Percentiles rank a stretch among this genome's conserved stretches.
These are phyloP conservation scores for Asterochloris sp. DNA, from an alignment of 139 green algal genomes.

Conservation along the genomic window DNA sequence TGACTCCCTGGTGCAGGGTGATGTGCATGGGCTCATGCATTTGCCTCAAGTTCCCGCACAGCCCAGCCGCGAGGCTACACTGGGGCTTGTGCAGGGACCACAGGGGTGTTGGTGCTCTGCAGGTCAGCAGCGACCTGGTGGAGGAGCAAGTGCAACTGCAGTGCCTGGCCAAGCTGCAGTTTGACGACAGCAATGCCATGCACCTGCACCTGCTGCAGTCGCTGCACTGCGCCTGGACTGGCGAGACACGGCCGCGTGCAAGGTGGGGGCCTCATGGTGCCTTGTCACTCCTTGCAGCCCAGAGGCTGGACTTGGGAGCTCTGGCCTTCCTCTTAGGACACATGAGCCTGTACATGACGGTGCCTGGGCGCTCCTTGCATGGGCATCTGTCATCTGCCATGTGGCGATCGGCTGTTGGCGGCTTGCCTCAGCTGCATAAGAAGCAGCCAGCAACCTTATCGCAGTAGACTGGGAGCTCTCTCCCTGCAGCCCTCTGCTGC, in stretches of 20 bases:
- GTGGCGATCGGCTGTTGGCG: no score
- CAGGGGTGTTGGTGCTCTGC: neutral
- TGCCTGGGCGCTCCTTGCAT: no score
- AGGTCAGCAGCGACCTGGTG: slow-evolving; percentile 7
- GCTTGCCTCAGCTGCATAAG: no score
- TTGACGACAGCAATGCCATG: slow-evolving; percentile 18
- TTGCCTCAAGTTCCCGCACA: neutral
- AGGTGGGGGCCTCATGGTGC: neutral
- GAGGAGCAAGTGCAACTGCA: slow-evolving; percentile 3
- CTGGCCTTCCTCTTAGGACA: no score
- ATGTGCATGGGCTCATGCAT: neutral
- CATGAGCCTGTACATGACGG: no score
- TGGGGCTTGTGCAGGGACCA: neutral
- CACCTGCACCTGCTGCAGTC: slow-evolving; percentile 14
- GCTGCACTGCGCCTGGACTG: neutral
- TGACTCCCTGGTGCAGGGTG: neutral
- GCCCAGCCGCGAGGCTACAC: neutral
- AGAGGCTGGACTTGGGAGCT: no score
- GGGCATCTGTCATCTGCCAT: no score
- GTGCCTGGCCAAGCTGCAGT: slow-evolving; percentile 12
- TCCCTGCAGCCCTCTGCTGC: no score
- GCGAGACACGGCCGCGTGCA: neutral
- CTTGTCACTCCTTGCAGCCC: no score
- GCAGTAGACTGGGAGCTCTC: no score
- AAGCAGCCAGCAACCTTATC: no score